Evolutionary conservation across 805 yeast species (phyloP), one percentile per base, ranked within the genome.

Genomic region (Ogataea polymorpha): DNA sequence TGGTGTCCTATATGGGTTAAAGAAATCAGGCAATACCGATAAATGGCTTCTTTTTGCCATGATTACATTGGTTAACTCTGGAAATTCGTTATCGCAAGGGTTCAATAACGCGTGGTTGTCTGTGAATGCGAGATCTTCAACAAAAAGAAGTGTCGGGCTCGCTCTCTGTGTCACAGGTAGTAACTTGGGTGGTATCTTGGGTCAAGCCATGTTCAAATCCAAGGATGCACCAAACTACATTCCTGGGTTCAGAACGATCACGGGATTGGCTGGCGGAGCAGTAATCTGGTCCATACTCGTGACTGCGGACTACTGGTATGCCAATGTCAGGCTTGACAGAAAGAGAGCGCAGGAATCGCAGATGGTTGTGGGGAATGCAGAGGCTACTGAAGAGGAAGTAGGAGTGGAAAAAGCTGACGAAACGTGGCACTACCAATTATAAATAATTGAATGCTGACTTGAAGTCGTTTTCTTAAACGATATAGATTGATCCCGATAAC

Each of bases 241-340:
- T 26, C 29, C 29, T 13, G 29, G 29, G 29, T 26, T 26, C 29
- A 26, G 29, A 26, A 26, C 29, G 29, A 26, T 26, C 12, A 26
- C 29, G 29, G 29, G 29, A 26, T 26, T 26, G 29, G 29, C 29
- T 26, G 29, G 29, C 29, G 29, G 29, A 26, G 29, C 29, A 26
- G 29, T 26, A 26, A 26, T 26, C 29, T 26, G 29, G 29, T 26
- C 29, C 29, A 26, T 26, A 26, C 29, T 26, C 29, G 29, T 26
- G 29, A 26, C 29, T 8, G 29, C 29, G 29, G 29, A 26, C 29
- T 26, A 26, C 29, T 26, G 29, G 29, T 26, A 26, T 26, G 29
- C 29, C 29, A 26, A 26, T 26, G 29, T 26, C 29, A 26, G 29
- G 15, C 29, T 26, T 26, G 29, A 26, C 29, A 26, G 29, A 26